phyloP scores from a whole-genome alignment of 805 yeast species.

The Nakazawaea ernobii region DNA sequence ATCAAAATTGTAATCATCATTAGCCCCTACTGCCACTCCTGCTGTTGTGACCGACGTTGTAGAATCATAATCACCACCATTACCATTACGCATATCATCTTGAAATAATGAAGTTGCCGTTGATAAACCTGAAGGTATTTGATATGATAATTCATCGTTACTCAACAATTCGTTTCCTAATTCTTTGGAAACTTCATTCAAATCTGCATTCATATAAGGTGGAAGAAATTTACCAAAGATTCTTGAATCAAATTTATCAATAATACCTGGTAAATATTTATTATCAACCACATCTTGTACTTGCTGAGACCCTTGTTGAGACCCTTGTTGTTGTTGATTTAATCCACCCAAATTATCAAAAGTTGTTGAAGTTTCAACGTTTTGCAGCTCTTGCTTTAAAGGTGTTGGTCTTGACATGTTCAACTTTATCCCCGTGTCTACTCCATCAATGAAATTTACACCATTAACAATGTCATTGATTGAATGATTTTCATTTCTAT shows the following conservation, averaged over 20 bases:
- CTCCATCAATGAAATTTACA: slow-evolving; percentile 28
- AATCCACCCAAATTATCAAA: too few relatives aligned
- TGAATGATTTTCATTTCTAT: slow-evolving; percentile 16
- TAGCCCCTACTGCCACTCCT: neutral
- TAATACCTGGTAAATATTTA: slow-evolving; percentile 70
- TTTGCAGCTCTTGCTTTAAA: neutral
- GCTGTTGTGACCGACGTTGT: neutral
- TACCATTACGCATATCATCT: neutral
- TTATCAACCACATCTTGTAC: slow-evolving; percentile 9
- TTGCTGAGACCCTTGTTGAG: slow-evolving; percentile 19
- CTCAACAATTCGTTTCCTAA: slow-evolving; percentile 2
- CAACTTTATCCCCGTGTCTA: slow-evolving; percentile 26
- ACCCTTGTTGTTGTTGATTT: slow-evolving; percentile 11
- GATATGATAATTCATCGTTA: neutral
- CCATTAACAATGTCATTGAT: slow-evolving; percentile 22
- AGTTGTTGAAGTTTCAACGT: neutral
- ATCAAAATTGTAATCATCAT: slow-evolving; percentile 7
- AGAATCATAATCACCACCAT: neutral
- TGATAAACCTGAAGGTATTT: slow-evolving; percentile 26
- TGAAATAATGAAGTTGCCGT: slow-evolving; percentile 22
- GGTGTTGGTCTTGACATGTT: slow-evolving; percentile 16
- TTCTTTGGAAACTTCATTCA: slow-evolving; percentile 1
- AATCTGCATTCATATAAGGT: slow-evolving; percentile 57
- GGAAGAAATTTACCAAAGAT: slow-evolving; percentile 80
- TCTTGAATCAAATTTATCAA: slow-evolving; percentile 81